Conservation (phyloP, 371 early-diverging fungal species). For the Mucor irregularis region DNA sequence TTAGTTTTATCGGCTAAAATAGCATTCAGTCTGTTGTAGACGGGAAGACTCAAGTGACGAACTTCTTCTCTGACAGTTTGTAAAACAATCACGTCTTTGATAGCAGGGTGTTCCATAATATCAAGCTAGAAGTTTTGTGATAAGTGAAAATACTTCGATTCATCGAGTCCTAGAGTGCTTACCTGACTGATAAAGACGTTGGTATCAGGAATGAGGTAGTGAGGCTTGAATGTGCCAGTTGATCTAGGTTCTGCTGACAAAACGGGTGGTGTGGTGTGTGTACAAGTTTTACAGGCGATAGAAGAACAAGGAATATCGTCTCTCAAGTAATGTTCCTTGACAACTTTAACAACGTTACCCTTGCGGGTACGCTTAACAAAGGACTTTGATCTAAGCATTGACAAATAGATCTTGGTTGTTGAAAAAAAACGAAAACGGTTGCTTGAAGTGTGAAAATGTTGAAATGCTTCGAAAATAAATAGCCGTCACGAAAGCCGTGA, state of each 20-base stretch:
- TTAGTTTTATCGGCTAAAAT: slow-evolving; percentile 70
- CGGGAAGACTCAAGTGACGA: slow-evolving; percentile 73
- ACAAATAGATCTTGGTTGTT: too few relatives aligned
- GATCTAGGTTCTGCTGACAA: slow-evolving; percentile 48
- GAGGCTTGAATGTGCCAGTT: slow-evolving; percentile 54
- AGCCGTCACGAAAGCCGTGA: too few relatives aligned
- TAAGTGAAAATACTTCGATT: neutral
- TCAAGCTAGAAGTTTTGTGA: slow-evolving; percentile 68
- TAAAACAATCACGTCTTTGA: slow-evolving; percentile 88
- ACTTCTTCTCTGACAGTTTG: slow-evolving; percentile 94
- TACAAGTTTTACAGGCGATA: slow-evolving; percentile 60
- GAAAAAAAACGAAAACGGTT: too few relatives aligned
- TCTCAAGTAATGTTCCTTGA: slow-evolving; percentile 94
- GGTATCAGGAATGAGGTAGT: slow-evolving; percentile 92
- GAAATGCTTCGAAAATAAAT: too few relatives aligned
- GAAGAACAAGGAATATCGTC: slow-evolving; percentile 92
- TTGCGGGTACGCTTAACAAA: slow-evolving; percentile 81
- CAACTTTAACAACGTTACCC: slow-evolving; percentile 91
- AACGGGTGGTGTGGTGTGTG: slow-evolving; percentile 38
- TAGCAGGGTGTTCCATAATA: slow-evolving; percentile 84
- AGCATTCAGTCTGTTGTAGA: slow-evolving; percentile 79
- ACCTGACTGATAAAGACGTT: slow-evolving; percentile 95
- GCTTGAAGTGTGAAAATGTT: too few relatives aligned
- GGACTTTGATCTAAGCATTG: slow-evolving; percentile 63
- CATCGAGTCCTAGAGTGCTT: neutral